phyloP scores from a whole-genome alignment of 2,329 filamentous ascomycete species.

The Alternaria infectoria region DNA sequence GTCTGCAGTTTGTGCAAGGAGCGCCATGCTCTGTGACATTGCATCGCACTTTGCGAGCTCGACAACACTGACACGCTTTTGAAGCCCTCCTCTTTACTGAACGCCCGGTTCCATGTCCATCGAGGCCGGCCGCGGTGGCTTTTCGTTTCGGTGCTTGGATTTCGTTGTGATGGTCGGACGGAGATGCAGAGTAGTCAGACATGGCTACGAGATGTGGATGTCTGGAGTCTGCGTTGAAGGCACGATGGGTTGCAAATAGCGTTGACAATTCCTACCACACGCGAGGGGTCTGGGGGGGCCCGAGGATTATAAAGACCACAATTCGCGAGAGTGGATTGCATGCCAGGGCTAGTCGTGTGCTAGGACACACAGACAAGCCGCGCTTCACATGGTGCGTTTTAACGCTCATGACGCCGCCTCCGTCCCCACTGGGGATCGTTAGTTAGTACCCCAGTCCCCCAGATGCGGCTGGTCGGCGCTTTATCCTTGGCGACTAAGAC shows the following conservation, averaged over 20 bases:
- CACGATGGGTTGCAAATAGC: constrained; percentile 19
- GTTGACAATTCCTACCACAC: constrained; percentile 21
- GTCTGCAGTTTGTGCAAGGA: constrained; percentile 85
- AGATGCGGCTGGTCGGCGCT: constrained; percentile 44
- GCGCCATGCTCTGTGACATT: constrained; percentile 87
- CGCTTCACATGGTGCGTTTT: constrained; percentile 39
- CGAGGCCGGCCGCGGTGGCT: constrained; percentile 62
- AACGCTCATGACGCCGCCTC: constrained; percentile 45
- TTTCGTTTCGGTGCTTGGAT: constrained; percentile 61
- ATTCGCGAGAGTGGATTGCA: constrained; percentile 42
- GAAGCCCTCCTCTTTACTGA: constrained; percentile 85
- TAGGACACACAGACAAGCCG: constrained; percentile 36
- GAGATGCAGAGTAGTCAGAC: constrained; percentile 48
- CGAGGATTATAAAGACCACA: constrained; percentile 42
- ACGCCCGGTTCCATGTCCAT: constrained; percentile 55
- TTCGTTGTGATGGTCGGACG: constrained; percentile 41
- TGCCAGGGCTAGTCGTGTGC: constrained; percentile 34
- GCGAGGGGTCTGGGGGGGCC: constrained; percentile 34
- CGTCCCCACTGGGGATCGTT: constrained; percentile 43
- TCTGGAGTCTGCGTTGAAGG: constrained; percentile 17
- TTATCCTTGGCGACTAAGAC: constrained; percentile 31
- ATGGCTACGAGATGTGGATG: constrained; percentile 33
- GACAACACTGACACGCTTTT: constrained; percentile 86
- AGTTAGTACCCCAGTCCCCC: constrained; percentile 47
- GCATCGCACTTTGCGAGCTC: constrained; percentile 88